phyloP scores from a whole-genome alignment of 140 eudicot genomes.

The Stevia rebaudiana region DNA sequence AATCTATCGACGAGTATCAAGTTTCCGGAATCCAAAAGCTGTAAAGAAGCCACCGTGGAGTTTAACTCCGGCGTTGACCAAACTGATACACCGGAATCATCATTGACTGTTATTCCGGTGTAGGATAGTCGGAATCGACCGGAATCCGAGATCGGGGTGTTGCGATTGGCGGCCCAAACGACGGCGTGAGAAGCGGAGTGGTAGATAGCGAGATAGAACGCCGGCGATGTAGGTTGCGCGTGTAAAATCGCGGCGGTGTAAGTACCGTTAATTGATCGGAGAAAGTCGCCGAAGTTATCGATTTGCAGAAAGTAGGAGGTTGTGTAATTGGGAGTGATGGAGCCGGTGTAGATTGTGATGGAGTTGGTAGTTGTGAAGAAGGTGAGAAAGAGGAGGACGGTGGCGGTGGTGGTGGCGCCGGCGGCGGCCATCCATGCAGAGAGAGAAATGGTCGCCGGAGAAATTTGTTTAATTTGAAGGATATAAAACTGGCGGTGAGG shows the following conservation, averaged over 20 bases:
- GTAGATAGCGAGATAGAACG: slow-evolving; percentile 27
- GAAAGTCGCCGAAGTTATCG: slow-evolving; percentile 32
- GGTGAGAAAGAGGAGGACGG: background rate
- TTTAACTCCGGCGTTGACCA: slow-evolving; percentile 36
- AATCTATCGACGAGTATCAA: slow-evolving; percentile 16
- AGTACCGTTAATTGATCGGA: slow-evolving; percentile 28
- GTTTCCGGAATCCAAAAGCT: slow-evolving; percentile 42
- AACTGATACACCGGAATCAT: slow-evolving; percentile 24
- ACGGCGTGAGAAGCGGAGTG: slow-evolving; percentile 29
- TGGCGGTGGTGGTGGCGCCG: background rate
- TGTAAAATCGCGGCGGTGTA: slow-evolving; percentile 33
- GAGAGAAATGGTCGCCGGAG: background rate
- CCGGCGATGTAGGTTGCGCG: slow-evolving; percentile 11
- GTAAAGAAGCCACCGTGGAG: slow-evolving; percentile 4
- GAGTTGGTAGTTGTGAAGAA: slow-evolving; percentile 1
- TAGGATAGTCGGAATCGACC: slow-evolving; percentile 17
- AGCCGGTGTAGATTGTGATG: slow-evolving; percentile 11
- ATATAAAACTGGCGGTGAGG: background rate
- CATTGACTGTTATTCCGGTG: slow-evolving; percentile 21
- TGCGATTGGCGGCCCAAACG: slow-evolving; percentile 49
- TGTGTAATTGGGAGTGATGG: slow-evolving; percentile 35
- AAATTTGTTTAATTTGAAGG: background rate
- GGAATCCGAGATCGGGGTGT: slow-evolving; percentile 24
- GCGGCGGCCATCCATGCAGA: slow-evolving; percentile 8
- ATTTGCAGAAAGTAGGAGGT: slow-evolving; percentile 24